phyloP scores from a whole-genome alignment of 163 green algal genomes.

The Volvox carteri region DNA sequence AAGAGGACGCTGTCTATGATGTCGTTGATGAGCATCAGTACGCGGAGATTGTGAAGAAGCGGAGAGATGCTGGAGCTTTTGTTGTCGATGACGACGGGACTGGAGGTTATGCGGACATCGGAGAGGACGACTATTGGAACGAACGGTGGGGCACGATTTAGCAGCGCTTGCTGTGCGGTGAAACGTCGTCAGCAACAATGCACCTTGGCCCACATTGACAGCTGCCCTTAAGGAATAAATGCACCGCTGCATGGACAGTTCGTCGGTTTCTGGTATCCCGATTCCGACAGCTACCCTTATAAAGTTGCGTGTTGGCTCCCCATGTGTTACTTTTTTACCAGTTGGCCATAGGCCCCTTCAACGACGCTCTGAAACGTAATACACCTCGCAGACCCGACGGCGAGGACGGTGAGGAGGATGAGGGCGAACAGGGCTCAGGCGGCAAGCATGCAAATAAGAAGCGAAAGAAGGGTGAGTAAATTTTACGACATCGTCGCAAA shows the following conservation, averaged over 20 bases:
- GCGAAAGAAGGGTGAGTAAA: conserved; percentile 54
- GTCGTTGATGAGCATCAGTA: conserved; percentile 94
- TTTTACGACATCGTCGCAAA: too few species aligned
- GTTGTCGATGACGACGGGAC: conserved; percentile 94
- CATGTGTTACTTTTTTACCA: too few species aligned
- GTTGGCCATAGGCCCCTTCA: too few species aligned
- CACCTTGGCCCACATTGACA: too few species aligned
- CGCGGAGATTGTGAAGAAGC: conserved; percentile 86
- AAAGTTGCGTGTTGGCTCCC: too few species aligned
- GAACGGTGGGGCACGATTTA: conserved; percentile 55
- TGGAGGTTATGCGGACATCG: conserved; percentile 87
- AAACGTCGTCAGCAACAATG: too few species aligned
- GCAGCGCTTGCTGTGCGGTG: too few species aligned
- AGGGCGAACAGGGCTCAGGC: conserved; percentile 22
- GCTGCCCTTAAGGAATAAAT: too few species aligned
- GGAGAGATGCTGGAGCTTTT: conserved; percentile 90
- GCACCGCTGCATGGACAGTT: too few species aligned
- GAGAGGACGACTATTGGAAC: conserved; percentile 86
- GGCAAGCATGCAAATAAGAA: conserved; percentile 52
- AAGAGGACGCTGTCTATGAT: conserved; percentile 94
- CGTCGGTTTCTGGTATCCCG: too few species aligned
- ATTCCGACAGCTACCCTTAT: too few species aligned
- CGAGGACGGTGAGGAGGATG: conserved; percentile 36
- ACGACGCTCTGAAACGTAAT: too few species aligned
- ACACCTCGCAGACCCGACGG: conserved; percentile 9